Evolutionary conservation across 495 filamentous ascomycete species (phyloP).

Genomic region (Aspergillus biplanus): DNA sequence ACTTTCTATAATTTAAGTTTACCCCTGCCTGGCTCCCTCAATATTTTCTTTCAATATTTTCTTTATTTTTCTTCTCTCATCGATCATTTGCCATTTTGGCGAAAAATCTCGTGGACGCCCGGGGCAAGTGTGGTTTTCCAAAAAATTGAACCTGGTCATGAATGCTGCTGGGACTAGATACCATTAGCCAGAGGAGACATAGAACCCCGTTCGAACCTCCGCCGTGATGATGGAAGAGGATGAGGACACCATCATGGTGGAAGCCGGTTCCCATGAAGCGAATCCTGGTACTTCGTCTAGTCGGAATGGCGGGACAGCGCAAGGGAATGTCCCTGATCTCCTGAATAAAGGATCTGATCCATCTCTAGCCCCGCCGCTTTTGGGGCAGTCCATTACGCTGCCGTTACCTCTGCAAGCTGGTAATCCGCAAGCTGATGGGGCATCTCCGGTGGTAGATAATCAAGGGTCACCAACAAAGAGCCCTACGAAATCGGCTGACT

Average conservation of each 20-base stretch:
- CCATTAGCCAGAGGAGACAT: conserved; percentile 16
- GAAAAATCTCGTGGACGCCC: background rate
- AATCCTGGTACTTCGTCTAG: conserved; percentile 26
- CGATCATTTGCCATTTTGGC: background rate
- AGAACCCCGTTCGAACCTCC: conserved; percentile 4
- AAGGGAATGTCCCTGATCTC: conserved; percentile 20
- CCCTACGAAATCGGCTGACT: conserved; percentile 30
- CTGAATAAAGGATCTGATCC: conserved; percentile 28
- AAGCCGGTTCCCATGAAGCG: conserved; percentile 29
- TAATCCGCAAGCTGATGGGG: conserved; percentile 8
- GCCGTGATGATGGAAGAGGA: conserved; percentile 38
- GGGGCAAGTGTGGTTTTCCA: background rate
- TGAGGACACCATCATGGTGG: conserved; percentile 48
- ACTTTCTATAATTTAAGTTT: too few relatives aligned
- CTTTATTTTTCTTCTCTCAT: background rate
- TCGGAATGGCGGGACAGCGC: conserved; percentile 17
- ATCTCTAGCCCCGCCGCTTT: conserved; percentile 35
- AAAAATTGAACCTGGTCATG: conserved; percentile 28
- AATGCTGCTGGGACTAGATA: conserved; percentile 19
- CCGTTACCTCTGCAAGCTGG: conserved; percentile 16
- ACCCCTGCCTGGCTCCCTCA: too few relatives aligned
- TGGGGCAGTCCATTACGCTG: conserved; percentile 27
- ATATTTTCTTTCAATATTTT: background rate
- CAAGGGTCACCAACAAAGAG: conserved; percentile 26
- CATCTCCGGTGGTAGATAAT: conserved; percentile 2